Percentiles rank a stretch among this genome's conserved stretches.
Conservation (phyloP, 1,284 basidiomycete genomes). For the Heliocybe sulcata region DNA sequence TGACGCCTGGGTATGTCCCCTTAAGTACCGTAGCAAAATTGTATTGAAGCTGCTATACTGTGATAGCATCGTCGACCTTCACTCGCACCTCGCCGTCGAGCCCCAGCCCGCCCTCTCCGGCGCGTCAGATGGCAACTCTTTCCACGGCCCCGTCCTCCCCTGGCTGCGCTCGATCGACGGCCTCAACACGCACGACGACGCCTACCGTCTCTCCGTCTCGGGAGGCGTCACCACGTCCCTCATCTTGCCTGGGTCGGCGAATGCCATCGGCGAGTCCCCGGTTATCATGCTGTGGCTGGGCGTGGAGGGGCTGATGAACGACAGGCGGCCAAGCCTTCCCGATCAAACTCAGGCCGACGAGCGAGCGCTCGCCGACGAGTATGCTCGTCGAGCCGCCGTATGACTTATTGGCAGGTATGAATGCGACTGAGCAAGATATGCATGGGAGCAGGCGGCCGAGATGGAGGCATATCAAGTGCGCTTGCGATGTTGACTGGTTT, state of each 20-base stretch:
- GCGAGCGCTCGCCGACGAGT: constrained; percentile 47
- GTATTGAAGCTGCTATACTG: not conserved
- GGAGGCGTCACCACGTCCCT: constrained; percentile 44
- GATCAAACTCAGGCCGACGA: constrained; percentile 57
- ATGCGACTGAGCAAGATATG: constrained; percentile 23
- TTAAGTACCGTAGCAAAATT: not conserved
- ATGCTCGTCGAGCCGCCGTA: constrained; percentile 63
- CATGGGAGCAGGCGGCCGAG: constrained; percentile 22
- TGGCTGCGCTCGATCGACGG: constrained; percentile 41
- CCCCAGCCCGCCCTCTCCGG: constrained; percentile 52
- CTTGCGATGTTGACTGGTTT: not conserved
- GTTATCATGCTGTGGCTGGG: not conserved
- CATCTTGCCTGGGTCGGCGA: constrained; percentile 40
- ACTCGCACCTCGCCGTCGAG: constrained; percentile 74
- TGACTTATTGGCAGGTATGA: too few species aligned
- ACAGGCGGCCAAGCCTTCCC: constrained; percentile 64
- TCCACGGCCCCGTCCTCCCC: constrained; percentile 51
- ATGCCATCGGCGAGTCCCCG: constrained; percentile 52
- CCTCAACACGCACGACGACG: constrained; percentile 43
- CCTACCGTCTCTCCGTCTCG: constrained; percentile 30
- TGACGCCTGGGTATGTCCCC: constrained; percentile 35
- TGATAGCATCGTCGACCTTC: constrained; percentile 59
- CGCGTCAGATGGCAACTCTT: constrained; percentile 39
- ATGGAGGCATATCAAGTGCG: constrained; percentile 61
- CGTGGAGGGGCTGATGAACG: not conserved